These are phyloP conservation scores for Neurospora sp. DNA, from an alignment of 495 filamentous ascomycete genomes.

Conservation along the genomic window DNA sequence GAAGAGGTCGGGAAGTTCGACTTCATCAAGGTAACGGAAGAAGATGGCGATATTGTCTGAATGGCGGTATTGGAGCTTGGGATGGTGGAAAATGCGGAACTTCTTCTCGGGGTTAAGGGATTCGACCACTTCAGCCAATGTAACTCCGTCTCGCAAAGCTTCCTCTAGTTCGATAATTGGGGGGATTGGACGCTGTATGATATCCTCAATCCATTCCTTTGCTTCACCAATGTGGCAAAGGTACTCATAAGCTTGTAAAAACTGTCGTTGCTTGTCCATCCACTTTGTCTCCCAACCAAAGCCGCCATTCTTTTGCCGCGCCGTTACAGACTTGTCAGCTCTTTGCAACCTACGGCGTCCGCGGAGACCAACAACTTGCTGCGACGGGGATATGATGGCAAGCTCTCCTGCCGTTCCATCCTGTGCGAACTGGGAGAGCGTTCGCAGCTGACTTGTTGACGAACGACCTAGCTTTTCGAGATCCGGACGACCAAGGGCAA, in stretches of 20 bases:
- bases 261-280: conserved; percentile 98
- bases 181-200: conserved; percentile 80
- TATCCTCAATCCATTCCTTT: conserved; percentile 97
- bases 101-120: conserved; percentile 66
- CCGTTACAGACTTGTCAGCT: conserved; percentile 40
- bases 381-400: conserved; percentile 56
- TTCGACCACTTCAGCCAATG: conserved; percentile 92
- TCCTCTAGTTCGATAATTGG: conserved; percentile 96
- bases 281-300: conserved; percentile 80
- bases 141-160: conserved; percentile 84
- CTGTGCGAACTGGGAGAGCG: conserved; percentile 76
- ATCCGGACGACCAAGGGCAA: conserved; percentile 49
- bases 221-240: conserved; percentile 98
- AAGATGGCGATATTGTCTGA: conserved; percentile 95
- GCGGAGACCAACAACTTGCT: conserved; percentile 79
- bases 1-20: conserved; percentile 96
- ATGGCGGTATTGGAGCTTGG: conserved; percentile 84
- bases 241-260: conserved; percentile 96
- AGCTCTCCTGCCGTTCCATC: conserved; percentile 68
- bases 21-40: conserved; percentile 82
- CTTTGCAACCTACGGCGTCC: conserved; percentile 76
- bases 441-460: conserved; percentile 78
- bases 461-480: conserved; percentile 71
- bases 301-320: conserved; percentile 37
- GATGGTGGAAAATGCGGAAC: conserved; percentile 72